Percentiles rank a stretch among this genome's conserved stretches.
phyloP scores from a whole-genome alignment of 805 yeast species.

The Priceomyces castillae region DNA sequence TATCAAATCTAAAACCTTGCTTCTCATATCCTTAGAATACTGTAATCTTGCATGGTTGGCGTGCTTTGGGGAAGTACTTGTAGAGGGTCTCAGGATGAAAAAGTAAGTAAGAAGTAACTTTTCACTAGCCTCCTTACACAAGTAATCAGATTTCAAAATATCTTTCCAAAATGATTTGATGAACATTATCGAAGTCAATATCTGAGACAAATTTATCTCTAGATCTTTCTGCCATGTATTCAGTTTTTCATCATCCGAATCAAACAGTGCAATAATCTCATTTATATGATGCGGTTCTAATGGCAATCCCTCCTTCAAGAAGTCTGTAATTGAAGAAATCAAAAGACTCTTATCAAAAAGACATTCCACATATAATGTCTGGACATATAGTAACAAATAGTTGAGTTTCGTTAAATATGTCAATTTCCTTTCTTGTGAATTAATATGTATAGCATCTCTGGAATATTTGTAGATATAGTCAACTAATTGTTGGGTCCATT shows the following conservation, averaged over 20 bases:
- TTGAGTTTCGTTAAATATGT: constrained; percentile 51
- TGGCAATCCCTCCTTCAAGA: constrained; percentile 40
- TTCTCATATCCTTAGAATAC: constrained; percentile 16
- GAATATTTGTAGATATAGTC: constrained; percentile 55
- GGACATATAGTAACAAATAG: constrained; percentile 58
- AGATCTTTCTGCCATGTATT: constrained; percentile 14
- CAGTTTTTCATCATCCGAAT: constrained; percentile 20
- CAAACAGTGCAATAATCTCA: constrained; percentile 18
- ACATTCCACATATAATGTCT: constrained; percentile 65
- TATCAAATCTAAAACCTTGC: constrained; percentile 29
- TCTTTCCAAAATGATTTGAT: constrained; percentile 72
- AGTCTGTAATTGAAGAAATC: constrained; percentile 60
- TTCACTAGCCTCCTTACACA: constrained; percentile 66
- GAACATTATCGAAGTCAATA: constrained; percentile 42
- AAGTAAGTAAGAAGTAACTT: constrained; percentile 50
- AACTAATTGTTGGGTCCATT: constrained; percentile 86
- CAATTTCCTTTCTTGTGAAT: constrained; percentile 27
- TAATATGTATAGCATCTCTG: constrained; percentile 31
- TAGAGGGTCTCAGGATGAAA: constrained; percentile 28
- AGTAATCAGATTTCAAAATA: constrained; percentile 50
- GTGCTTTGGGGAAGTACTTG: constrained; percentile 1
- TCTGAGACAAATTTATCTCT: constrained; percentile 34
- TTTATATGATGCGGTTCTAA: constrained; percentile 26
- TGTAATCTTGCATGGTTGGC: constrained; percentile 4
- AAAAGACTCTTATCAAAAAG: constrained; percentile 62